Conservation (phyloP, 2,329 filamentous ascomycete species). For the Truncatella angustata region DNA sequence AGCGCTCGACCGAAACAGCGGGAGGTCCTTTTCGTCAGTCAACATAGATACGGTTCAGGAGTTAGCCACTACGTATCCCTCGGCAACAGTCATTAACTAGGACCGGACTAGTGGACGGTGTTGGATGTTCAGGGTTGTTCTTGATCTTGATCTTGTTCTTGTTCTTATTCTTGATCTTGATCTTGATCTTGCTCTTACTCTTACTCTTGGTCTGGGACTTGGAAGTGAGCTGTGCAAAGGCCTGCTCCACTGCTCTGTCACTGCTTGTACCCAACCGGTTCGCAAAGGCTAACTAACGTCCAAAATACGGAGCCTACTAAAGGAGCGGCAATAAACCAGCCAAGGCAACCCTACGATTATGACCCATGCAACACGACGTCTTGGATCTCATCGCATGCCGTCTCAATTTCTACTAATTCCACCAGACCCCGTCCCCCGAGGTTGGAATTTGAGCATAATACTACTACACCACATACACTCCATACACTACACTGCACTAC, state of each 20-base stretch:
- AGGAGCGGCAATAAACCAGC: constrained; percentile 5
- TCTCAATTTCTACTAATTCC: neutral
- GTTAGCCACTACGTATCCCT: neutral
- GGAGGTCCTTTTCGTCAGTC: neutral
- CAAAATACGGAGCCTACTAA: neutral
- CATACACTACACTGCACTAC: too few relatives aligned
- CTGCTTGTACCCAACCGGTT: constrained; percentile 1
- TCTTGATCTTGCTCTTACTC: too few relatives aligned
- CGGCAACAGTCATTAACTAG: too few relatives aligned
- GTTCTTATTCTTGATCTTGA: too few relatives aligned
- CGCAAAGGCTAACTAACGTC: neutral
- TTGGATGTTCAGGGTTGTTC: neutral
- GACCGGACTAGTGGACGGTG: neutral
- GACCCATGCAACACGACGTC: constrained; percentile 3
- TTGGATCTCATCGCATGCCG: neutral
- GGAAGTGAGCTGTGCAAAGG: too few relatives aligned
- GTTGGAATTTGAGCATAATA: neutral
- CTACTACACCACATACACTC: too few relatives aligned
- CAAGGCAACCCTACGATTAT: constrained; percentile 2
- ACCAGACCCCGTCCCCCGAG: neutral
- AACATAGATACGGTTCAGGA: neutral
- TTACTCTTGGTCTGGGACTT: too few relatives aligned
- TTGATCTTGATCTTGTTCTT: neutral
- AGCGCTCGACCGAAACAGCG: neutral
- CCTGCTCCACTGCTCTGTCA: neutral